These are phyloP conservation scores for Thielaviopsis ethacetica DNA, from an alignment of 2,329 filamentous ascomycete species.

Conservation along the genomic window DNA sequence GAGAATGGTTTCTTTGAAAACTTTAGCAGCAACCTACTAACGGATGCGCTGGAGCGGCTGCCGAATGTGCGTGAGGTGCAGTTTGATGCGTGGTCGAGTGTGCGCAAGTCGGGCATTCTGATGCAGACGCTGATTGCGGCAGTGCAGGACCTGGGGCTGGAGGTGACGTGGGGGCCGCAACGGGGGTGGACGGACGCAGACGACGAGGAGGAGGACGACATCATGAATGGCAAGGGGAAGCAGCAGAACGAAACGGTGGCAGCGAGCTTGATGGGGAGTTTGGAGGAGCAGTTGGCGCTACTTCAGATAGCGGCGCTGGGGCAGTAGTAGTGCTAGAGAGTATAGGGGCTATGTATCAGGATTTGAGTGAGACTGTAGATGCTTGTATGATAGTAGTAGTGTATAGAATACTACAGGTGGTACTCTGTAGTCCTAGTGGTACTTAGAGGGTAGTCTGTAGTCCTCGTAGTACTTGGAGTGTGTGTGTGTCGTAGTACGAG, in stretches of 20 bases:
- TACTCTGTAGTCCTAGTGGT: neutral
- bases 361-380: too few species aligned
- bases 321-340: too few species aligned
- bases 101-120: constrained; percentile 49
- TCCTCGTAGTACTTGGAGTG: neutral
- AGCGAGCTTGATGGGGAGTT: neutral
- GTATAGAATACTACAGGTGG: too few species aligned
- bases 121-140: constrained; percentile 43
- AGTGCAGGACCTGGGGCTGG: constrained; percentile 29
- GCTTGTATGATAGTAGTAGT: too few species aligned
- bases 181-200: constrained; percentile 46
- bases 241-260: too few species aligned
- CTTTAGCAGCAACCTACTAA: constrained; percentile 44
- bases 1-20: constrained; percentile 52
- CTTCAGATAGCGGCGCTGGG: neutral
- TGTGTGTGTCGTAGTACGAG: neutral
- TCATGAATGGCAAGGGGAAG: neutral
- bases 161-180: constrained; percentile 50
- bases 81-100: constrained; percentile 52
- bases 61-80: constrained; percentile 42
- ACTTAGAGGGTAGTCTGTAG: neutral
- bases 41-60: constrained; percentile 37
- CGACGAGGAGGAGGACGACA: constrained; percentile 17
- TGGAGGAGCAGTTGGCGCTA: neutral
- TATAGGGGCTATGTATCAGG: too few species aligned